Base-by-base conservation (phyloP, 2,329 filamentous ascomycete species). In the Colletotrichum sp. region DNA sequence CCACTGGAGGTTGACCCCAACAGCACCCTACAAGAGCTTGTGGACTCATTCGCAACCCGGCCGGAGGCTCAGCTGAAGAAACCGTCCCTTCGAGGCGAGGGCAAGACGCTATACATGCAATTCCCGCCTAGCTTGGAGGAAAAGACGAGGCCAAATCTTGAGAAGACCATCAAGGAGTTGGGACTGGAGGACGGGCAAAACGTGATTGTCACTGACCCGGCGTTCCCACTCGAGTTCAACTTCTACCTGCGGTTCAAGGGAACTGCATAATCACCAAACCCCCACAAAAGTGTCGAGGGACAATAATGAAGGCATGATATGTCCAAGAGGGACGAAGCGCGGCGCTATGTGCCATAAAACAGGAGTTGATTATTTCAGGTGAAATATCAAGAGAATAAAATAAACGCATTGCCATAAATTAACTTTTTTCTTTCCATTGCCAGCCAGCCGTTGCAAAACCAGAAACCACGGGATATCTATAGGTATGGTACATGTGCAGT, bases 21-120 rank as follows among this genome's bases (percentile, higher is more conserved):
- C 57, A 89, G 88, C 81, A 98, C 95, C 0, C 88, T 99, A 44
- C 91, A 94, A 79, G 95, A 98, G 36, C 95, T 99, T 74, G 91
- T 99, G 30, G 96, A 98, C 65, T 94, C 93, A 44, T 89, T 99
- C 59, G 94, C 95, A 3, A 92, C 94, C 80, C 91, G 94, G 79
- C 95, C 97, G 4, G 96, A 98, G 84, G 93, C 96, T 73, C 97
- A 99, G 85, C 89, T 99, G 71, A 99, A 98, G 90, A 96, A 96
- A 83, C 96, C 97, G 1, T 98, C 95, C 8, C 91, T 99, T 79
- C 91, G 96, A 65, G 89, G 88, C 1, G 93, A 96, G 80, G 91
- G 92, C 70, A 97, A 94, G 87, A 97, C 95, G 5, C 89, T 99
- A 59, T 99, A 98, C 84, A 97, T 98, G 89, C 95, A 96, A 79